Conservation (phyloP, 257 asterid species). For the Ophiorrhiza pumila region DNA sequence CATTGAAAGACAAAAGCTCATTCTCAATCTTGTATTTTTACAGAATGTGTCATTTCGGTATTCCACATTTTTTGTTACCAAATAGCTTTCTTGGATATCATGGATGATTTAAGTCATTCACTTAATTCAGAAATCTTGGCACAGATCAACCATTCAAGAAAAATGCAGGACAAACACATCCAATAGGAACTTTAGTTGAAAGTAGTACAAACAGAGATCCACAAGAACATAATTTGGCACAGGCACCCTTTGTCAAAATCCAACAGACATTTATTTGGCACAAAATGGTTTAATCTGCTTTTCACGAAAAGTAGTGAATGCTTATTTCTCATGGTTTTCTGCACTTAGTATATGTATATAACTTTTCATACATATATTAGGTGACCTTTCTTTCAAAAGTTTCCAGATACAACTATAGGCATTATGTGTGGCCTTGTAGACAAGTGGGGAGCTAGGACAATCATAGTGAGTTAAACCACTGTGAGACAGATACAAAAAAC, state of each 20-base stretch:
- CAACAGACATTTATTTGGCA: neutral
- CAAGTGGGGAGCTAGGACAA: neutral
- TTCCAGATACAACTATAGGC: neutral
- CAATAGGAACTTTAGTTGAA: neutral
- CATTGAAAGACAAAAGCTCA: neutral
- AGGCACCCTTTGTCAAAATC: neutral
- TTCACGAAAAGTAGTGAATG: neutral
- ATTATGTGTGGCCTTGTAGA: neutral
- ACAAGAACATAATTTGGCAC: neutral
- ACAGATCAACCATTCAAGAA: conserved; percentile 1
- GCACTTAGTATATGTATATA: neutral
- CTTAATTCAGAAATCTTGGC: neutral
- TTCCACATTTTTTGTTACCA: neutral
- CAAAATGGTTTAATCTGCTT: neutral
- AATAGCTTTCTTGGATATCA: neutral
- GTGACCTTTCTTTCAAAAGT: neutral
- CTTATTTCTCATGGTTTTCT: neutral
- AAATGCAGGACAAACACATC: neutral
- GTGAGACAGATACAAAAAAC: neutral
- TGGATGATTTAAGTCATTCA: neutral
- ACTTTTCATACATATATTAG: neutral
- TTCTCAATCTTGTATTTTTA: neutral
- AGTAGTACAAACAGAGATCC: neutral
- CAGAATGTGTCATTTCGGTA: neutral
- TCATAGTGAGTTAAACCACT: neutral